Evolutionary conservation across 768 basidiomycete species (phyloP), one percentile per base, ranked within the genome.

Genomic region (Saitozyma podzolica): DNA sequence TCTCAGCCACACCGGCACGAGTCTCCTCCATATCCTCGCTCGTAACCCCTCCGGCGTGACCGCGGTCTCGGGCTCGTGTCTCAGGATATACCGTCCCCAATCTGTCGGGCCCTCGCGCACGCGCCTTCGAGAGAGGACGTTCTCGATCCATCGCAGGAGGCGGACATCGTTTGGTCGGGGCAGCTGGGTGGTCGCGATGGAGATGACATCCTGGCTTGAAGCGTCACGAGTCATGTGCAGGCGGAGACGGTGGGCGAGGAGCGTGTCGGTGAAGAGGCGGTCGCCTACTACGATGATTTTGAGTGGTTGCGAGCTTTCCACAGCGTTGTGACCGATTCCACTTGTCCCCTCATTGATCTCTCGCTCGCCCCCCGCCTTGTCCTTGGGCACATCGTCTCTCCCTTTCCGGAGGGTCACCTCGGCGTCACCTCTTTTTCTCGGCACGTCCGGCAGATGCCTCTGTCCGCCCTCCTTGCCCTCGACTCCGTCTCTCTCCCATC

Each of bases 221-320:
- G 41, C 42, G 42, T 20, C 17, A 40, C 39, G 9, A 17, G 63
- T 52, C n/a, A 74, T 60, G 29, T 67, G 51, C 5, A 62, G 40
- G 9, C 59, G 59, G 13, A 79, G 60, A 40, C 91, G 86, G 69
- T 90, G 88, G 9, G 91, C 88, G 78, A 97, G 82, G 56, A 97
- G 84, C 16, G 93, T 81, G 76, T 99, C 95, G 0, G 95, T 99
- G 71, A 96, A 89, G 56, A 97, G 80, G 10, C 95, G 85, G 81
- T 99, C 95, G 0, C 95, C 95, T 11, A 99, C 87, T 45, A 97
- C 80, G 59, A 97, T 81, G 49, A 96, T 88, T 85, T 71, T 57
- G 40, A 77, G 61, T 10, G 58, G 55, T n/a, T 65, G 63, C 42
- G 67, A 9, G 20, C 10, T 3, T 64, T 39, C n/a, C 67, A 20